Base-by-base conservation (phyloP, 441 rosid genomes). In the Breynia disticha region DNA sequence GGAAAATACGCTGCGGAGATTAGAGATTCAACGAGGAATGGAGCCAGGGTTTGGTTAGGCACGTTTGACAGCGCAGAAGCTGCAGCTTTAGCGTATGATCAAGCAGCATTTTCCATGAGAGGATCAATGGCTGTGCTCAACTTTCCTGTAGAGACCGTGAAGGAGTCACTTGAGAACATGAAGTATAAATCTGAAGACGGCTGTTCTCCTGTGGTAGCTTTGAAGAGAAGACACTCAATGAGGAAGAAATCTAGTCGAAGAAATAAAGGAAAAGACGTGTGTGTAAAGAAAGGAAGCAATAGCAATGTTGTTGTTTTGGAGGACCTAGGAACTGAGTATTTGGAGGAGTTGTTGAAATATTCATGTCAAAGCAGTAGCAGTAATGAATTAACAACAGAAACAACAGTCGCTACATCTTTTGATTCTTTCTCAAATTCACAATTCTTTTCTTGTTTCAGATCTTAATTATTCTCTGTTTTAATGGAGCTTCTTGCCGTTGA, bases 1-100 rank as follows among this genome's bases (percentile, higher is more conserved):
- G 70, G 74, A 53, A 69, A 65, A 46, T 69, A 52, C 28, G 74
- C 70, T 17, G 70, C 74, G 45, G 70, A 69, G 51, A 65, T 69
- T n/a, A 61, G 74, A 60, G 70, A 69, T 57, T 69, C 69, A 20
- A 65, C 74, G 5, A 48, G 70, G 51, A 44, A 57, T 11, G 74
- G 73, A 13, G 47, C 49, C 19, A 35, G 74, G 62, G 74, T 60
- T 42, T 65, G 74, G 70, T 67, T 69, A 0, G 74, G 70, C 24
- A 69, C 70, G 12, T 69, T 69, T 37, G 74, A 65, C 50, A 65
- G 56, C 14, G 56, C 61, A 0, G 70, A 69, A 66, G 60, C 67
- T 8, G 67, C 74, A 0, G 73, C 73, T 7, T 11, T 69, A 16
- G 73, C 69, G 1, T 69, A 70, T 17, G 75, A 70, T 54, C 75